Base-by-base conservation (phyloP, 2,329 filamentous ascomycete species). In the Trichoderma harzianum region DNA sequence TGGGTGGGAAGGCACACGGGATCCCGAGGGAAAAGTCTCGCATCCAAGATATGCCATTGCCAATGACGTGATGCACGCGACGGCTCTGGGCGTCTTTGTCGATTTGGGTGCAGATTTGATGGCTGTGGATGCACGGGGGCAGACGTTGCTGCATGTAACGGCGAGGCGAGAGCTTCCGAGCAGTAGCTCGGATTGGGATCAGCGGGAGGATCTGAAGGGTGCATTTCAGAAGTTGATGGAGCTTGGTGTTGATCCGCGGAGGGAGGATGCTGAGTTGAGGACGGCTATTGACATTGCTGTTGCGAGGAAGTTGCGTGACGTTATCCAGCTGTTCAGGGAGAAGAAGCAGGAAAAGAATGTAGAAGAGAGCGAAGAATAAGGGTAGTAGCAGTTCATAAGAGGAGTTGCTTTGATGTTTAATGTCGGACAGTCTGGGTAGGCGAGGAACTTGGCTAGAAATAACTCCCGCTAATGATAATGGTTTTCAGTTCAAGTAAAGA, bases 271-370 rank as follows among this genome's bases (percentile, higher is more conserved):
- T 43, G 60, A 43, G 24, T 16, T 63, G 24, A 63, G 60, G 60
- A 63, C 60, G 60, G 60, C 60, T 18, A 63, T 63, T 63, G 60
- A 63, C 34, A 28, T 63, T 63, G 60, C 60, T 63, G 60, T 63
- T 63, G 60, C 60, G 24, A 63, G 34, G 24, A n/a, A 63, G 5
- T 18, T 63, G 16, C 60, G 34, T 63, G 60, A 24, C 1, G 26
- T 63, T 3, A 63, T 53, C 6, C n/a, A 53, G 47, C 14, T 53
- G 11, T 53, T 53, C 11, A 12, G 21, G 1, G 47, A 24, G 47
- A 53, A 53, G 11, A 53, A 7, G 11, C 1, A 11, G 5, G 18
- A 10, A 6, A 51, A 21, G 10, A 43, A 18, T n/a, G n/a, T 21
- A 1, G 43, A 51, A 53, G 47, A 53, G 47, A 24, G 47, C 7